A percentile compares a stretch with the other conserved stretches of the same genome.
phyloP scores from a whole-genome alignment of 257 asterid genomes.

The Hygrophila difformis region DNA sequence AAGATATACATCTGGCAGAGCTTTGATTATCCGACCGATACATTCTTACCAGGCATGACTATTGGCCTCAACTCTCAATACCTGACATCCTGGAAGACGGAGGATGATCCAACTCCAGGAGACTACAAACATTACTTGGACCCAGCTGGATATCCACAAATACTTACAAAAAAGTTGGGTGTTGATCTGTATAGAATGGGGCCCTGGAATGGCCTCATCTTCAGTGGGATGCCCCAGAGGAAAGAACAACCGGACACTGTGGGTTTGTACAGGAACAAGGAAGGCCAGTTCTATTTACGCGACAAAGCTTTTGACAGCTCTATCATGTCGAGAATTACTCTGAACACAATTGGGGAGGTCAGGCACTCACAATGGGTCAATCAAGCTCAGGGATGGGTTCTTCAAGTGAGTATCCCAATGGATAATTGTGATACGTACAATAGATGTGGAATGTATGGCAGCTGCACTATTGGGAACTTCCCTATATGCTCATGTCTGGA shows the following conservation, averaged over 20 bases:
- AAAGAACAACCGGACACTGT: too few species aligned
- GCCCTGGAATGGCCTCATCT: slow-evolving; percentile 28
- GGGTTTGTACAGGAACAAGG: too few species aligned
- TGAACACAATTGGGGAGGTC: slow-evolving; percentile 12
- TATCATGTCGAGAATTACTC: not conserved
- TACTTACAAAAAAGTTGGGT: slow-evolving; percentile 4
- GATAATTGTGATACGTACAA: slow-evolving; percentile 29
- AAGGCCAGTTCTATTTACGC: not conserved
- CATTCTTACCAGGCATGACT: slow-evolving; percentile 26
- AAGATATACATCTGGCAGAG: slow-evolving; percentile 35
- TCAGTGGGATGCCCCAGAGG: slow-evolving; percentile 16
- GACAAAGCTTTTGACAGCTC: slow-evolving; percentile 8
- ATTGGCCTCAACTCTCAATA: slow-evolving; percentile 20
- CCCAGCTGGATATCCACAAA: slow-evolving; percentile 23
- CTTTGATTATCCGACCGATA: slow-evolving; percentile 29
- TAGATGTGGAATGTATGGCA: slow-evolving; percentile 27
- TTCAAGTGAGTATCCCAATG: slow-evolving; percentile 7
- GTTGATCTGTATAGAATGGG: slow-evolving; percentile 14
- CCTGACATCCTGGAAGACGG: slow-evolving; percentile 28
- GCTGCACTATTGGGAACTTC: slow-evolving; percentile 16
- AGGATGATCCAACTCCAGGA: slow-evolving; percentile 29
- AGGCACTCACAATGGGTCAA: too few species aligned
- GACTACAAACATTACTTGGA: slow-evolving; percentile 14
- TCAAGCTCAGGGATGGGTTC: slow-evolving; percentile 30
- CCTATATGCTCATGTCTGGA: slow-evolving; percentile 29